Conservation (phyloP, 305 asterid genomes). For the Fraxinus platypoda region DNA sequence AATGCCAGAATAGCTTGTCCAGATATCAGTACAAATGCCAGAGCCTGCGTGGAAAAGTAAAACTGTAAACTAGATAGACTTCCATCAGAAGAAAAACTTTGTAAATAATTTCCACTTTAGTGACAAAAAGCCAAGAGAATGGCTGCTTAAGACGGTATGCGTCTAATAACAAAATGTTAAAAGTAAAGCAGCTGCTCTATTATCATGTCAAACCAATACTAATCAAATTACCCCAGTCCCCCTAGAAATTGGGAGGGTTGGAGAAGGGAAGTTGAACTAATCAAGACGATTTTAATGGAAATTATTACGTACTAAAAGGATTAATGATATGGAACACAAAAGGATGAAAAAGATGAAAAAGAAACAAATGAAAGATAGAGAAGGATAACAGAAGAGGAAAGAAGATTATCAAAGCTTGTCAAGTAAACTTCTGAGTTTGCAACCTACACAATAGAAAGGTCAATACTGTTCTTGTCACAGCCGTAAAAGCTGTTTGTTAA, state of each 20-base stretch:
- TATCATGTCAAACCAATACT: neutral
- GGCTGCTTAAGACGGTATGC: neutral
- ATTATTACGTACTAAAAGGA: neutral
- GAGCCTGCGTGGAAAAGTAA: conserved; percentile 56
- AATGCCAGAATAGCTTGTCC: conserved; percentile 84
- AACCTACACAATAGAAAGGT: neutral
- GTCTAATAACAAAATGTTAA: neutral
- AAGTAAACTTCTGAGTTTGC: neutral
- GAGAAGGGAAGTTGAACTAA: neutral
- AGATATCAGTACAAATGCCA: conserved; percentile 74
- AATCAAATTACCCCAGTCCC: neutral
- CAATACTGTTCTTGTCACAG: neutral
- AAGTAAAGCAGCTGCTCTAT: neutral
- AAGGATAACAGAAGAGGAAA: neutral
- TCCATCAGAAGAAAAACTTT: neutral
- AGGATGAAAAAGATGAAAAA: neutral
- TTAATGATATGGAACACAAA: neutral
- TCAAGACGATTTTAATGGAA: neutral
- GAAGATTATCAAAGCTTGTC: neutral
- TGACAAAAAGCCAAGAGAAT: neutral
- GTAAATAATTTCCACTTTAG: neutral
- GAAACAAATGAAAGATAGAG: neutral
- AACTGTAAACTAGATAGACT: conserved; percentile 11
- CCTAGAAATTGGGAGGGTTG: neutral
- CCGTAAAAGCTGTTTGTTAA: neutral